Evolutionary conservation across 352 stramenopile species (phyloP), one percentile per base, ranked within the genome.

Genomic region (Saprolegnia diclina): DNA sequence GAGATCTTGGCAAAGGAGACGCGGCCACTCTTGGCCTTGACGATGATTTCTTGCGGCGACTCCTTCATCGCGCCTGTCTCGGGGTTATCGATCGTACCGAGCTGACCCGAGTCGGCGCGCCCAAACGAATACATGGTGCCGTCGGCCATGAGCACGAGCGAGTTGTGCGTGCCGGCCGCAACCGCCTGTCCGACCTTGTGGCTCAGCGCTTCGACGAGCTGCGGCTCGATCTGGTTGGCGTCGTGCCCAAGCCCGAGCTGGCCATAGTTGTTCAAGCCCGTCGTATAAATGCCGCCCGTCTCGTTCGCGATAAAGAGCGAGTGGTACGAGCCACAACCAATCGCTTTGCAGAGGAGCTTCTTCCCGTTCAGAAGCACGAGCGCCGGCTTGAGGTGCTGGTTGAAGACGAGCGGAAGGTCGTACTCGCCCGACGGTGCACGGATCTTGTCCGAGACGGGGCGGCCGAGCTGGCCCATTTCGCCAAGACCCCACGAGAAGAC

Each of bases 201-300:
- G 56, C 77, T 82, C 1, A 93, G 70, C 57, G 85, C 76, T 21
- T 91, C 83, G n/a, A 93, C 85, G 50, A 93, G 81, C 70, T 90
- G 80, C 46, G 90, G 67, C 57, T 83, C 78, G 5, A 64, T 70
- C 65, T 77, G 82, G 73, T 93, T 93, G 32, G 82, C 81, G 35
- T 79, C 89, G 75, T 90, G 87, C 19, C 94, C 94, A 50, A 97
- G 77, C n/a, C 97, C 97, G 22, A 99, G 72, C 74, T 99, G 97
- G 11, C 96, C 97, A 77, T 98, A 99, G 64, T 98, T 96, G 83
- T 98, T 99, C 5, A 98, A 81, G 5, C 97, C 97, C 59, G 81
- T 92, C 6, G 85, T 81, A 79, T 97, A 99, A 4, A 98, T 74
- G 65, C 89, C 87, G 32, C 85, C 85, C 52, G 84, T 88, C 29